phyloP scores from a whole-genome alignment of 441 rosid genomes.

The Syzygium syzygioides region DNA sequence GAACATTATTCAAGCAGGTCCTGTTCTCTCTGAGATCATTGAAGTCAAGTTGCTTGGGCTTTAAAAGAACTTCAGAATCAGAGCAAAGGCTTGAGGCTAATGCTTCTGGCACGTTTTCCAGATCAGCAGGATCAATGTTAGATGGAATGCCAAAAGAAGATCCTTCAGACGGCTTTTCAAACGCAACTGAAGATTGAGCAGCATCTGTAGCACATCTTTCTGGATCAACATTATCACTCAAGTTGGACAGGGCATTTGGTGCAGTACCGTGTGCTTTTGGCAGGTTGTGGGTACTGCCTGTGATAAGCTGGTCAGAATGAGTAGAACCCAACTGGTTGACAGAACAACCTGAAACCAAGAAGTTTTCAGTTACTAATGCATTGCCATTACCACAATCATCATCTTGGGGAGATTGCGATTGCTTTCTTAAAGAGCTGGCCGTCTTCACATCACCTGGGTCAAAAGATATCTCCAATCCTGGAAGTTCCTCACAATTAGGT shows the following conservation, averaged over 20 bases:
- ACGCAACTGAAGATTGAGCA: conserved; percentile 6
- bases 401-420: neutral
- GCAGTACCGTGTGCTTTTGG: conserved; percentile 10
- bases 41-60: conserved; percentile 45
- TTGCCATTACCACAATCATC: neutral
- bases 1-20: conserved; percentile 18
- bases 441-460: neutral
- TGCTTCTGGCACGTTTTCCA: conserved; percentile 17
- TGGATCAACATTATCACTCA: conserved; percentile 1
- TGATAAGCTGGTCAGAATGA: conserved; percentile 6
- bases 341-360: neutral
- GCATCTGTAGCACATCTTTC: conserved; percentile 9
- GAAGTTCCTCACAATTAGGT: neutral
- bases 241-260: conserved; percentile 12
- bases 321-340: neutral
- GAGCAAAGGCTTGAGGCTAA: conserved; percentile 17
- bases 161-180: conserved; percentile 2
- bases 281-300: conserved; percentile 6
- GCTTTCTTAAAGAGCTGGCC: neutral
- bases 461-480: neutral
- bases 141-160: conserved; percentile 23
- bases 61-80: conserved; percentile 23
- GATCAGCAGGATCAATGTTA: conserved; percentile 13
- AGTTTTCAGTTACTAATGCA: neutral
- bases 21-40: conserved; percentile 24